Conservation (phyloP, 1,139 yeast species). For the Entelexis paramagnoliae region DNA sequence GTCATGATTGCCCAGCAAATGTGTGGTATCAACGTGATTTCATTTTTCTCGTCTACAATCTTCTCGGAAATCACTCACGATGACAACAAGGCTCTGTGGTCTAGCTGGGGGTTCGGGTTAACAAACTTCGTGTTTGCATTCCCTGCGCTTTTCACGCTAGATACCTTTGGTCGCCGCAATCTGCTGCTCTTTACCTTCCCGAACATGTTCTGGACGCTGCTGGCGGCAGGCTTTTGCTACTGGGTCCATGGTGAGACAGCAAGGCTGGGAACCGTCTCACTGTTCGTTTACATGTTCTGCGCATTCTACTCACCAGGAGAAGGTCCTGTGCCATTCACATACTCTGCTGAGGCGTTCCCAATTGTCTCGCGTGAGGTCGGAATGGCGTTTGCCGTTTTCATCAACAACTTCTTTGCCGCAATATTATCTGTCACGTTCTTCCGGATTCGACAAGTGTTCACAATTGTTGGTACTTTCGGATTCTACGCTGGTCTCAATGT, state of each 20-base stretch:
- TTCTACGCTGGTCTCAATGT: slow-evolving; percentile 83
- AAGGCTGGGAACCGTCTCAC: slow-evolving; percentile 34
- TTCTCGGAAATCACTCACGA: slow-evolving; percentile 51
- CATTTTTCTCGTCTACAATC: slow-evolving; percentile 48
- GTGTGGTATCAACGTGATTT: slow-evolving; percentile 84
- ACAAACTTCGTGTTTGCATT: slow-evolving; percentile 68
- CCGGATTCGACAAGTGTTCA: slow-evolving; percentile 50
- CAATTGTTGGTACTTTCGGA: slow-evolving; percentile 75
- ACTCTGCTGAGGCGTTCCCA: slow-evolving; percentile 83
- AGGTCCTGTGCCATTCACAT: slow-evolving; percentile 85
- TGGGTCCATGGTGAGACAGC: slow-evolving; percentile 7
- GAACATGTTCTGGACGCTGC: slow-evolving; percentile 59
- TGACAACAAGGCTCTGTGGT: slow-evolving; percentile 52
- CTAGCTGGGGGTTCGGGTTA: slow-evolving; percentile 80
- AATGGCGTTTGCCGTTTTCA: slow-evolving; percentile 80
- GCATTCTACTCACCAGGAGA: slow-evolving; percentile 72
- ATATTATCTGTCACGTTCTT: slow-evolving; percentile 72
- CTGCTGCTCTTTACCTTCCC: slow-evolving; percentile 65
- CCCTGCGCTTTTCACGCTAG: slow-evolving; percentile 75
- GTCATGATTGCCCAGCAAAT: slow-evolving; percentile 88
- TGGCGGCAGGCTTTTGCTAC: slow-evolving; percentile 34
- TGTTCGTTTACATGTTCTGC: slow-evolving; percentile 65
- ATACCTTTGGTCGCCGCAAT: slow-evolving; percentile 62
- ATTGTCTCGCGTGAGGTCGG: slow-evolving; percentile 74
- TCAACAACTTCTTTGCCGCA: slow-evolving; percentile 53